Evolutionary conservation across 1,139 yeast genomes (phyloP), one percentile per base, ranked within the genome.

Genomic region (Nakaseomyces bracarensis): DNA sequence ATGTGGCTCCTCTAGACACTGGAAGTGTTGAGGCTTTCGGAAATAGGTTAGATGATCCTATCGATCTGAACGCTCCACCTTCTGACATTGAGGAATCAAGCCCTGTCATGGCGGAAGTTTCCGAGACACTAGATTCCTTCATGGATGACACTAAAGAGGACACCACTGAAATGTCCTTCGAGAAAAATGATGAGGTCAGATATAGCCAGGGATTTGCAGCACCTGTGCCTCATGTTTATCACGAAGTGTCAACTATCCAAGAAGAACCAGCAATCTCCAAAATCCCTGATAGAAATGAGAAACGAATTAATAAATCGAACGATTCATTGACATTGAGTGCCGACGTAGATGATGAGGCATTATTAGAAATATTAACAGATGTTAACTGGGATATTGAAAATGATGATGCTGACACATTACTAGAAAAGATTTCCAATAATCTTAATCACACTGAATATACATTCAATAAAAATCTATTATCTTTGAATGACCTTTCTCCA

Each of bases 321-420:
- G 37, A 18, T 15, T 10, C 13, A 5, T 19, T 27, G 27, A 44
- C 42, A 16, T 38, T 38, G 14, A 29, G 44, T 1, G 34, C 44
- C 29, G 46, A 48, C 20, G 41, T 50, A 21, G 53, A 54, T 20
- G 56, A 55, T 40, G 59, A 58, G 41, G 57, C 50, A 7, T 38
- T 59, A 21, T 39, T 53, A 22, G 62, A 84, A 46, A 63, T 85
- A 14, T 70, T 86, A 47, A 84, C 81, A 26, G 91, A 82, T 47
- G 72, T 85, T 21, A 75, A 76, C 29, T 86, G 95, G 93, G 74
- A 74, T 22, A 70, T 79, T 1, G 65, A 71, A 14, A 33, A 33
- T 13, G 93, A 83, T 54, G 81, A 77, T 49, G 70, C 82, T 4
- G 72, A 68, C 18, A 65, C 71, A 0, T 60, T 87, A 26, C 70